phyloP scores from a whole-genome alignment of 1,139 yeast genomes.

The Yamadazyma sp. region DNA sequence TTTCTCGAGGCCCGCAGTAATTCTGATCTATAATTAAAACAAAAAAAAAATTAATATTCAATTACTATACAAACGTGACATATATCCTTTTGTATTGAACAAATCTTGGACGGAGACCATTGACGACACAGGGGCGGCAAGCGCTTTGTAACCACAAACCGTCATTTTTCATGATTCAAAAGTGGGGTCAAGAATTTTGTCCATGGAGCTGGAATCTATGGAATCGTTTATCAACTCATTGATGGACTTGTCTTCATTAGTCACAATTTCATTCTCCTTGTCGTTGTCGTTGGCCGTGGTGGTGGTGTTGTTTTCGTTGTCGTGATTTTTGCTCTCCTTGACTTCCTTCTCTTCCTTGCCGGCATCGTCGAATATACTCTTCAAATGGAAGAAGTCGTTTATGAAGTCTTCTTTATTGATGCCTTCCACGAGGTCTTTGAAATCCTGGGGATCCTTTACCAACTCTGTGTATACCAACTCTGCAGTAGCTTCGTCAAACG shows the following conservation, averaged over 20 bases:
- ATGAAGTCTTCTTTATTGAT: conserved; percentile 31
- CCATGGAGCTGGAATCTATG: conserved; percentile 20
- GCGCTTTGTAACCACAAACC: too few relatives aligned
- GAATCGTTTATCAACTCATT: conserved; percentile 1
- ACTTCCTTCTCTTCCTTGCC: conserved; percentile 9
- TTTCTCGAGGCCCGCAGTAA: not conserved
- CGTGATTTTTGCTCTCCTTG: not conserved
- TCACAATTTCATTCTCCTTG: not conserved
- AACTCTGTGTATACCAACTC: conserved; percentile 28
- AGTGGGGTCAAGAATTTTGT: conserved; percentile 19
- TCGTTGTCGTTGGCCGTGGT: not conserved
- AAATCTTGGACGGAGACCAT: not conserved
- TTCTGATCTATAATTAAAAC: too few relatives aligned
- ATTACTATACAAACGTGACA: conserved; percentile 4
- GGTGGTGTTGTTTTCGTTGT: not conserved
- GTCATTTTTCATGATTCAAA: conserved; percentile 11
- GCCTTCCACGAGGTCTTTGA: conserved; percentile 20
- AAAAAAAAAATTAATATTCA: too few relatives aligned
- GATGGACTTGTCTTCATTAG: not conserved
- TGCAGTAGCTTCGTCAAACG: conserved; percentile 27
- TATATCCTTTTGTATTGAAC: not conserved
- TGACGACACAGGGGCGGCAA: not conserved
- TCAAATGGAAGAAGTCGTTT: conserved; percentile 32
- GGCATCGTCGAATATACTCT: conserved; percentile 16
- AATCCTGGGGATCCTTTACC: conserved; percentile 18